Conservation (phyloP, 441 rosid species). For the Pelargonium hybrid region DNA sequence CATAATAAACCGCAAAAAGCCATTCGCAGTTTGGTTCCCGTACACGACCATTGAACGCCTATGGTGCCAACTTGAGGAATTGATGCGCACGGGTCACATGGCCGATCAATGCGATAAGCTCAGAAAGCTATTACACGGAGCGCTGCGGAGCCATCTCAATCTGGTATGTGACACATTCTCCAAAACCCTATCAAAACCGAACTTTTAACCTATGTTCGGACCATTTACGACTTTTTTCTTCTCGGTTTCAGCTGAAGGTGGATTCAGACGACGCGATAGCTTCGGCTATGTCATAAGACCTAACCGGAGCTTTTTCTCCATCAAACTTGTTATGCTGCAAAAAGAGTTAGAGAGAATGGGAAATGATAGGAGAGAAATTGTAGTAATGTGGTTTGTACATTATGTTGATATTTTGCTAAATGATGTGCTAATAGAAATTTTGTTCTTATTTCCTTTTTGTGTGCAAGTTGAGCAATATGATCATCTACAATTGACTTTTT, state of each 20-base stretch:
- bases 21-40: constrained; percentile 78
- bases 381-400: too few relatives aligned
- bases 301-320: background rate
- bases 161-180: constrained; percentile 35
- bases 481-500: too few relatives aligned
- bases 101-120: constrained; percentile 72
- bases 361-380: too few relatives aligned
- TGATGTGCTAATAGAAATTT: too few relatives aligned
- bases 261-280: constrained; percentile 61
- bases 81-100: constrained; percentile 51
- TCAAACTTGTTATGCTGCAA: background rate
- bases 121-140: constrained; percentile 48
- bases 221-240: background rate
- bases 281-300: constrained; percentile 25
- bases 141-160: constrained; percentile 69
- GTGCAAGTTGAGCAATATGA: too few relatives aligned
- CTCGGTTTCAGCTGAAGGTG: constrained; percentile 53
- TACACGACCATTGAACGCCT: constrained; percentile 61
- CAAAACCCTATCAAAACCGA: background rate
- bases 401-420: too few relatives aligned
- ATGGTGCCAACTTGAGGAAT: constrained; percentile 72
- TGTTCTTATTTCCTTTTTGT: too few relatives aligned
- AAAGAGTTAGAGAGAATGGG: too few relatives aligned
- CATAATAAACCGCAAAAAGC: constrained; percentile 59
- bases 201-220: background rate